Percentiles rank a stretch among this genome's conserved stretches.
Evolutionary conservation across 1,139 yeast genomes (phyloP).

Genomic region (Suhomyces bokatorum): DNA sequence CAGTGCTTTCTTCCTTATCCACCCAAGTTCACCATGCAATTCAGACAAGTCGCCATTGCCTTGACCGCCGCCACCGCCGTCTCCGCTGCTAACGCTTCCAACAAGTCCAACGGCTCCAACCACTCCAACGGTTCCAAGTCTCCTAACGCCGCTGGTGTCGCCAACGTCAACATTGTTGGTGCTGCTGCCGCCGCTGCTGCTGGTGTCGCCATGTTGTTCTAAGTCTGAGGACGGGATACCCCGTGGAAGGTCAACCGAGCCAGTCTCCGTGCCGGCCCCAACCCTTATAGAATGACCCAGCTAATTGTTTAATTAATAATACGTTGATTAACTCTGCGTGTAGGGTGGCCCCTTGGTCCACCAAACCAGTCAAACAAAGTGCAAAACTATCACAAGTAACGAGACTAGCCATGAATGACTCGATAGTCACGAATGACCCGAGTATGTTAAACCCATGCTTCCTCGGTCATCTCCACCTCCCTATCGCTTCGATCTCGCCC

Average conservation of each 20-base stretch:
- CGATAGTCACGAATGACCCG: too few species aligned
- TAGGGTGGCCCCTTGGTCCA: neutral
- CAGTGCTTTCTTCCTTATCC: conserved; percentile 7
- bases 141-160: conserved; percentile 23
- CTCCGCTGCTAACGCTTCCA: conserved; percentile 40
- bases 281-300: conserved; percentile 9
- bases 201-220: conserved; percentile 47
- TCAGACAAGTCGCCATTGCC: conserved; percentile 46
- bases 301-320: conserved; percentile 13
- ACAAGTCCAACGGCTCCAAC: conserved; percentile 30
- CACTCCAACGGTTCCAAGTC: conserved; percentile 24
- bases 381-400: too few species aligned
- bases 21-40: conserved; percentile 39
- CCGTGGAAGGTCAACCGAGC: conserved; percentile 9
- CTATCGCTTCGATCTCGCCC: too few species aligned
- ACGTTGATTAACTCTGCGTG: neutral
- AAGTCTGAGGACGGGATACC: conserved; percentile 19
- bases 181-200: conserved; percentile 48
- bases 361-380: too few species aligned
- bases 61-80: conserved; percentile 47
- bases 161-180: conserved; percentile 23
- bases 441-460: too few species aligned
- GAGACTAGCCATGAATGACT: too few species aligned
- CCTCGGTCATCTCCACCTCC: too few species aligned
- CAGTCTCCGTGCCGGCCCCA: conserved; percentile 10